These are phyloP conservation scores for Halophytophthora polymorphica DNA, from an alignment of 352 stramenopile species.

Conservation along the genomic window DNA sequence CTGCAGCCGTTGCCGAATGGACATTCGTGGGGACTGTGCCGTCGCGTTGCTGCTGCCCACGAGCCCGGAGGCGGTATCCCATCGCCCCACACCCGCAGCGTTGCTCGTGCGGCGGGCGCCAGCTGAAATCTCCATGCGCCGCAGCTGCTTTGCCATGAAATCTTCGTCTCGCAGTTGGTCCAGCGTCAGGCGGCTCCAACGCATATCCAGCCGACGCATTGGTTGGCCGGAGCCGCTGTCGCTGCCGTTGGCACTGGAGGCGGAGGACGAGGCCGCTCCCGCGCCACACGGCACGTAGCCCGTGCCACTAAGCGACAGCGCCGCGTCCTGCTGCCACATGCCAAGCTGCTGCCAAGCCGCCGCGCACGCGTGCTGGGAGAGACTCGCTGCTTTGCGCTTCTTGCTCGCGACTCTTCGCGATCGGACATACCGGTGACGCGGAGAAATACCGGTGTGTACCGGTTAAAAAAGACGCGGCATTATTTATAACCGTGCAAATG, in stretches of 20 bases:
- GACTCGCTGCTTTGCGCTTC: too few species aligned
- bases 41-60: not conserved
- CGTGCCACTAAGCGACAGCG: conserved; percentile 13
- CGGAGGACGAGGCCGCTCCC: not conserved
- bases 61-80: not conserved
- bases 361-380: too few species aligned
- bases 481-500: too few species aligned
- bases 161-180: conserved; percentile 63
- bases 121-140: conserved; percentile 47
- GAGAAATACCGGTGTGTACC: too few species aligned
- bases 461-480: too few species aligned
- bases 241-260: too few species aligned
- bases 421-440: too few species aligned
- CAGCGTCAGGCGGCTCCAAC: conserved; percentile 63
- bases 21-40: conserved; percentile 7
- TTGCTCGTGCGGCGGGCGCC: conserved; percentile 21
- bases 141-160: conserved; percentile 66
- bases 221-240: not conserved
- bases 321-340: conserved; percentile 7
- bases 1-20: conserved; percentile 21
- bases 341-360: too few species aligned
- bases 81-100: not conserved
- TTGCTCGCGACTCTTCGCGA: too few species aligned
- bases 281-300: conserved; percentile 24
- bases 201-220: conserved; percentile 42